phyloP scores from a whole-genome alignment of 2,329 filamentous ascomycete genomes.

The Xylaria sp. region DNA sequence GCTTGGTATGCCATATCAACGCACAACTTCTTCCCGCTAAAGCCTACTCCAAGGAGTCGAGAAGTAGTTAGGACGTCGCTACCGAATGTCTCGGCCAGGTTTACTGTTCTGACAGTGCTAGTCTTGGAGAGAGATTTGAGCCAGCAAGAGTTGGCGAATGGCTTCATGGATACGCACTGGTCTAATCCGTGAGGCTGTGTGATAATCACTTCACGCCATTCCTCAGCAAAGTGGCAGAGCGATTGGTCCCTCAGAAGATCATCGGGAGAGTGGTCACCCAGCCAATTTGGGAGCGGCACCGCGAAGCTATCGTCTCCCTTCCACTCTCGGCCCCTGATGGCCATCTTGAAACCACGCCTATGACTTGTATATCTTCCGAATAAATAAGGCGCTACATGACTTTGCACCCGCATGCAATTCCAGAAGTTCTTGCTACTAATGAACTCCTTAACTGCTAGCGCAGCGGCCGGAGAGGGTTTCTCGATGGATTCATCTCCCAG shows the following conservation, averaged over 20 bases:
- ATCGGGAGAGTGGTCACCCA: constrained; percentile 15
- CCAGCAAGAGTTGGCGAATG: constrained; percentile 28
- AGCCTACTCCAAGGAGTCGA: constrained; percentile 16
- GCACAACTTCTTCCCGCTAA: constrained; percentile 28
- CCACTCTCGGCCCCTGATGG: constrained; percentile 25
- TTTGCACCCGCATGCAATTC: constrained; percentile 32
- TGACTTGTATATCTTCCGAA: constrained; percentile 28
- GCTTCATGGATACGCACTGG: constrained; percentile 22
- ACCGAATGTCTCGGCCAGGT: constrained; percentile 5
- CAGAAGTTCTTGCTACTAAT: constrained; percentile 31
- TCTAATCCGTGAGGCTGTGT: constrained; percentile 21
- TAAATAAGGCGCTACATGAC: constrained; percentile 25
- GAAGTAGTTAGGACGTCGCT: constrained; percentile 1
- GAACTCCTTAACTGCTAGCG: constrained; percentile 15
- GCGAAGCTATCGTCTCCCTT: constrained; percentile 29
- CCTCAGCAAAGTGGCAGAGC: constrained; percentile 28
- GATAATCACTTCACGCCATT: constrained; percentile 34
- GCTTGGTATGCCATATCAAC: constrained; percentile 26
- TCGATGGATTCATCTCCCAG: constrained; percentile 11
- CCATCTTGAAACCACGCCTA: constrained; percentile 18
- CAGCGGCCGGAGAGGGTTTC: constrained; percentile 1
- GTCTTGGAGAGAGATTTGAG: constrained; percentile 20
- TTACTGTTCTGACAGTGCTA: constrained; percentile 2
- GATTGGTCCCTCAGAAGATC: constrained; percentile 25
- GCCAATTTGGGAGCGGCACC: constrained; percentile 28